Evolutionary conservation across 257 asterid genomes (phyloP), one percentile per base, ranked within the genome.

Genomic region (Solanum arcanum): DNA sequence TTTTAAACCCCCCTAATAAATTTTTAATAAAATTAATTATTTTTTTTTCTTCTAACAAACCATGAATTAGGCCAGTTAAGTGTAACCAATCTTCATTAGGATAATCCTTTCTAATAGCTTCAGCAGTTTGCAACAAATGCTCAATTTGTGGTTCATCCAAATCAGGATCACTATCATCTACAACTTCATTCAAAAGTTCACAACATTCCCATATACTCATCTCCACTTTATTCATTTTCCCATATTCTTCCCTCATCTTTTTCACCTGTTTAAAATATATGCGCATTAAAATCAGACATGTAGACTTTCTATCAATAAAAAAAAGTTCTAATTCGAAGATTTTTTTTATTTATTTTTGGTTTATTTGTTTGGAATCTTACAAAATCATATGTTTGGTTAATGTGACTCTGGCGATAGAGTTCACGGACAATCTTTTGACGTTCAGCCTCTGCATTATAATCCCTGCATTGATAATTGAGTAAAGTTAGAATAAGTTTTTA

Each of bases 171-270:
- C 93, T 92, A 13, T 90, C 93, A 82, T 92, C 94, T 52, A 91
- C 92, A 18, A 87, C 89, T 6, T 92, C 89, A 86, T 91, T 89
- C 35, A 91, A 87, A 33, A 91, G 91, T 37, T 90, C 94, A 46
- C 94, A 91, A 23, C 94, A 88, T 89, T 91, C 94, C 94, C 94
- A 92, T 44, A 91, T 90, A 49, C 94, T 91, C 94, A 90, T 92
- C 83, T 88, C 93, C 18, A 66, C 86, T 70, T 25, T 86, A 60
- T 92, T 88, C 89, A 92, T 1, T 72, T 88, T 90, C 14, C 84
- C 82, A 74, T 88, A 91, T 35, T 68, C 85, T 33, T 88, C 92
- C 20, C 90, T 90, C 92, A 86, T 91, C 35, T 27, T 56, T 86
- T 76, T 90, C 78, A 86, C 92, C 94, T 92, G 72, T 23, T 78